phyloP scores from a whole-genome alignment of 169 alveolate genomes.

The Plasmodium cynomolgi region DNA sequence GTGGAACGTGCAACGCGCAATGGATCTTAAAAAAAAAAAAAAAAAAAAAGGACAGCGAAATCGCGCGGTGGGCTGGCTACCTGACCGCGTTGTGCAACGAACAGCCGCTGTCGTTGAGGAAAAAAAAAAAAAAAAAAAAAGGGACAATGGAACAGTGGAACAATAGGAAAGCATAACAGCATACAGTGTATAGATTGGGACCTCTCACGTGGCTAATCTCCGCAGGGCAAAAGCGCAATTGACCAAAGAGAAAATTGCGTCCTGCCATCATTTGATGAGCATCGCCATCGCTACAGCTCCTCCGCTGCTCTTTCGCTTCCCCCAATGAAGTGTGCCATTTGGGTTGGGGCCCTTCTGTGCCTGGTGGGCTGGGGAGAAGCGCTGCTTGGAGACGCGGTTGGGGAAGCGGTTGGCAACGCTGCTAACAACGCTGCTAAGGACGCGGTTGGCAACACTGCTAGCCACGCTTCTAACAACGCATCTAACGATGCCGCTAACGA shows the following conservation, averaged over 20 bases:
- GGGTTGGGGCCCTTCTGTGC: neutral
- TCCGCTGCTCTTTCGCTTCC: neutral
- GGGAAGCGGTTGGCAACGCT: neutral
- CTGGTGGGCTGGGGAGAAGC: neutral
- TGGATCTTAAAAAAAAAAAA: neutral
- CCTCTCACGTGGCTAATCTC: neutral
- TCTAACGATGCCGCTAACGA: too few relatives aligned
- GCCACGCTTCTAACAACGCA: neutral
- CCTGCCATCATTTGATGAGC: neutral
- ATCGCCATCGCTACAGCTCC: neutral
- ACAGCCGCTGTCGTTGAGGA: neutral
- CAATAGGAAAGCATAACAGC: neutral
- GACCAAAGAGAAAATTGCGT: neutral
- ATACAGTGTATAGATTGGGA: neutral
- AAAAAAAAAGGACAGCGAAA: neutral
- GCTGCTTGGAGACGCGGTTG: neutral
- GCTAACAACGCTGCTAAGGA: neutral
- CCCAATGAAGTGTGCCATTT: constrained; percentile 1
- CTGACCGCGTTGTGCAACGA: constrained; percentile 3
- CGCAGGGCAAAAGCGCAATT: neutral
- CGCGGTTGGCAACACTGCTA: too few relatives aligned
- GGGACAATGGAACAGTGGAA: neutral
- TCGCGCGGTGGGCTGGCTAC: neutral
- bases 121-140: neutral
- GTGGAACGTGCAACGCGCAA: neutral